A percentile compares a stretch with the other conserved stretches of the same genome.
phyloP scores from a whole-genome alignment of 805 yeast genomes.

The Peterozyma xylosa region DNA sequence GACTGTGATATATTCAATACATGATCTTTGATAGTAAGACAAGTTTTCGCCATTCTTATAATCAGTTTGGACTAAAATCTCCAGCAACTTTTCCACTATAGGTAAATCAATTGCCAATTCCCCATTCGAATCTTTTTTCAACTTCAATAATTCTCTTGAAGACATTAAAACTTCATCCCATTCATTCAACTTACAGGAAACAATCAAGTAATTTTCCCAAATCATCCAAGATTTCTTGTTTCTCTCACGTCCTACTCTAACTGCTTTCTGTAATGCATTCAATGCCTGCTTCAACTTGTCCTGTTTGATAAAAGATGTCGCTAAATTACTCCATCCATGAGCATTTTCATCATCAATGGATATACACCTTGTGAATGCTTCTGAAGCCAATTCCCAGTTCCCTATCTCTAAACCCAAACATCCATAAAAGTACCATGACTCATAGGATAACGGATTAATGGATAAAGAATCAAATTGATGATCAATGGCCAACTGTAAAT shows the following conservation, averaged over 20 bases:
- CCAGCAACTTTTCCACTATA: slow-evolving; percentile 66
- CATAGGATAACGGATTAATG: slow-evolving; percentile 65
- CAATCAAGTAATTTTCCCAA: slow-evolving; percentile 80
- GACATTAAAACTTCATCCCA: slow-evolving; percentile 88
- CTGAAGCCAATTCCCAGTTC: slow-evolving; percentile 73
- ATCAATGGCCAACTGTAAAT: slow-evolving; percentile 45
- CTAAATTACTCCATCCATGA: slow-evolving; percentile 87
- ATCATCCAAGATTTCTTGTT: slow-evolving; percentile 73
- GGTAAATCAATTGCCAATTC: slow-evolving; percentile 69
- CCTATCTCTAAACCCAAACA: slow-evolving; percentile 74
- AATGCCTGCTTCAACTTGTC: slow-evolving; percentile 73
- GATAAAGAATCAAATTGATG: slow-evolving; percentile 72
- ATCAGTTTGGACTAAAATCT: slow-evolving; percentile 46
- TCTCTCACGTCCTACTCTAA: slow-evolving; percentile 51
- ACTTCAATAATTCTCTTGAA: slow-evolving; percentile 49
- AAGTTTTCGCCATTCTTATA: slow-evolving; percentile 29
- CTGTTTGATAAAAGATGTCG: slow-evolving; percentile 63
- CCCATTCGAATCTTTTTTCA: slow-evolving; percentile 48
- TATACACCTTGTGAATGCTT: slow-evolving; percentile 88
- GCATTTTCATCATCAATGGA: slow-evolving; percentile 75
- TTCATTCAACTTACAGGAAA: slow-evolving; percentile 73
- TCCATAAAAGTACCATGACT: slow-evolving; percentile 90
- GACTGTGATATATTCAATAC: slow-evolving; percentile 65
- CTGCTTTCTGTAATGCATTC: slow-evolving; percentile 76
- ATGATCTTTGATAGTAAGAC: slow-evolving; percentile 58